Evolutionary conservation across 805 yeast genomes (phyloP).

Genomic region (Huiozyma naganishii): DNA sequence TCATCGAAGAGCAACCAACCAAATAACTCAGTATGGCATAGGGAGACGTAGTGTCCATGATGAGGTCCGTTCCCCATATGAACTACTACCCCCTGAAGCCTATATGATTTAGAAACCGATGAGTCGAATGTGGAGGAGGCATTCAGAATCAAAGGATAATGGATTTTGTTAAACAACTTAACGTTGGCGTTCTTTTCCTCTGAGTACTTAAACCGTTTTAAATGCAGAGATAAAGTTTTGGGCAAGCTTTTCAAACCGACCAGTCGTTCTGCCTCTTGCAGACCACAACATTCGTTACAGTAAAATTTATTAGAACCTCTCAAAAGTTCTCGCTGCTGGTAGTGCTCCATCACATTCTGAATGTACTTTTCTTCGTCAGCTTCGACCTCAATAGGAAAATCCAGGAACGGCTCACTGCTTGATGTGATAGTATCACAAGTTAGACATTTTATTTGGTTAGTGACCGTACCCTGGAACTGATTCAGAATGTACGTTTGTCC

Average conservation of each 20-base stretch:
- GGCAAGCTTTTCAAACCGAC: slow-evolving; percentile 75
- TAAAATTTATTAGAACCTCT: slow-evolving; percentile 83
- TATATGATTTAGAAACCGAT: slow-evolving; percentile 49
- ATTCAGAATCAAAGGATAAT: slow-evolving; percentile 64
- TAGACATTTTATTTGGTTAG: slow-evolving; percentile 81
- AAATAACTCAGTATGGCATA: slow-evolving; percentile 63
- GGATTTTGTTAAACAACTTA: slow-evolving; percentile 76
- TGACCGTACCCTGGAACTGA: slow-evolving; percentile 73
- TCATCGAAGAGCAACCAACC: slow-evolving; percentile 95
- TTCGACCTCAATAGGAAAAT: slow-evolving; percentile 75
- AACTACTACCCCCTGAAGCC: slow-evolving; percentile 75
- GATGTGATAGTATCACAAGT: slow-evolving; percentile 77
- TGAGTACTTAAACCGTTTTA: slow-evolving; percentile 86
- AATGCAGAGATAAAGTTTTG: slow-evolving; percentile 65
- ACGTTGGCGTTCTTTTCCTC: slow-evolving; percentile 73
- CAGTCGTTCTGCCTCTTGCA: slow-evolving; percentile 89
- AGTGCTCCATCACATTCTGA: slow-evolving; percentile 34
- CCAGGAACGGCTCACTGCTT: slow-evolving; percentile 78
- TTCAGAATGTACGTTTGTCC: slow-evolving; percentile 44
- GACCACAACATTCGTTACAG: slow-evolving; percentile 80
- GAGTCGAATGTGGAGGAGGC: slow-evolving; percentile 42
- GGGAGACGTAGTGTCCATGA: slow-evolving; percentile 90
- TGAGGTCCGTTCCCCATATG: slow-evolving; percentile 97
- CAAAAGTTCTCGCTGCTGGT: slow-evolving; percentile 76
- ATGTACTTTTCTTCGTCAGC: slow-evolving; percentile 63